These are phyloP conservation scores for Scopulariopsis brevicaulis DNA, from an alignment of 2,329 filamentous ascomycete genomes.

Conservation along the genomic window DNA sequence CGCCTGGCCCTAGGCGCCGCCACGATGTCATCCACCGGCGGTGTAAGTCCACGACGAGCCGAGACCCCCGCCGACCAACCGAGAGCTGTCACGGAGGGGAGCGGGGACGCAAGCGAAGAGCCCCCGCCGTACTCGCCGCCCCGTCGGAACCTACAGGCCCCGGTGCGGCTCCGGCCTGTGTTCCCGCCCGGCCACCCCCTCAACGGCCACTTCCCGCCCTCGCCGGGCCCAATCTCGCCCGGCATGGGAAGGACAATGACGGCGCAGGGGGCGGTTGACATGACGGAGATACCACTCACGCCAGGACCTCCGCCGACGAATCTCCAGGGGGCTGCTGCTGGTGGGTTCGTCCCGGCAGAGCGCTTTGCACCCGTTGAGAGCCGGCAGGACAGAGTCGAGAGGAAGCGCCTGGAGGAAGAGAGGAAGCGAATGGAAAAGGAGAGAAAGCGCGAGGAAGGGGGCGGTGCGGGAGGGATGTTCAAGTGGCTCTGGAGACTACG, in stretches of 20 bases:
- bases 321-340: conserved; percentile 19
- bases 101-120: conserved; percentile 19
- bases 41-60: neutral
- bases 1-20: conserved; percentile 7
- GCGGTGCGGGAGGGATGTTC: conserved; percentile 31
- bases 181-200: conserved; percentile 42
- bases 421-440: conserved; percentile 25
- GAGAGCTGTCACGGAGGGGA: neutral
- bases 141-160: conserved; percentile 20
- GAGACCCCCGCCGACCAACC: neutral
- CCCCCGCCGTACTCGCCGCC: conserved; percentile 47
- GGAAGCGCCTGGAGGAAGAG: conserved; percentile 21
- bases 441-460: neutral
- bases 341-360: conserved; percentile 32
- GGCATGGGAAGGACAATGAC: conserved; percentile 51
- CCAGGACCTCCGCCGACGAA: conserved; percentile 30
- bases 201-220: conserved; percentile 36
- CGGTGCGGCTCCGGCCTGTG: conserved; percentile 42
- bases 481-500: neutral
- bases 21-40: conserved; percentile 8
- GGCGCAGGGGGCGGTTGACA: conserved; percentile 46
- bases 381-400: conserved; percentile 33
- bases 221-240: conserved; percentile 52
- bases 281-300: conserved; percentile 47
- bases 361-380: conserved; percentile 28